These are phyloP conservation scores for Diaporthe capsici DNA, from an alignment of 2,329 filamentous ascomycete genomes.

Conservation along the genomic window DNA sequence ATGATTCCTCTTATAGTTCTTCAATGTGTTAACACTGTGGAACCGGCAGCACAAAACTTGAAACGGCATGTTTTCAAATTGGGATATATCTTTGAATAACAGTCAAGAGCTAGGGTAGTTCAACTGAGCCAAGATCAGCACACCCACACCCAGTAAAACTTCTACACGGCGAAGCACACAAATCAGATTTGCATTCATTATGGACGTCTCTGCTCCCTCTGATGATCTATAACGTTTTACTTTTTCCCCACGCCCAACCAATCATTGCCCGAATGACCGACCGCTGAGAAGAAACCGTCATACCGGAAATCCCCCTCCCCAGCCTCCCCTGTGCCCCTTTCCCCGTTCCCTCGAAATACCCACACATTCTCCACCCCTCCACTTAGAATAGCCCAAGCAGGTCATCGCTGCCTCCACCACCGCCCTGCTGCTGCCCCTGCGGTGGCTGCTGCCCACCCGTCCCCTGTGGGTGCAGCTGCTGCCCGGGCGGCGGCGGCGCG, in stretches of 20 bases:
- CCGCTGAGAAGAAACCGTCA: slow-evolving; percentile 19
- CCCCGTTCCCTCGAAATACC: not conserved
- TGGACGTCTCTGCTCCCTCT: slow-evolving; percentile 26
- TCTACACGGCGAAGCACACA: not conserved
- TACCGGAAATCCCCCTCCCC: not conserved
- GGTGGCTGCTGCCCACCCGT: slow-evolving; percentile 54
- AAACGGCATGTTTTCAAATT: no score
- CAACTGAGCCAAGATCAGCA: no score
- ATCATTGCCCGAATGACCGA: slow-evolving; percentile 25
- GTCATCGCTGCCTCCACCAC: slow-evolving; percentile 69
- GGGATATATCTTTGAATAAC: no score
- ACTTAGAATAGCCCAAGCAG: slow-evolving; percentile 69
- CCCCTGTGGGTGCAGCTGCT: slow-evolving; percentile 64
- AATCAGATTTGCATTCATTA: slow-evolving; percentile 12
- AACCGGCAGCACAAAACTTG: no score
- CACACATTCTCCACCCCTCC: not conserved
- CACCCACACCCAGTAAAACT: no score
- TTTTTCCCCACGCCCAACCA: not conserved
- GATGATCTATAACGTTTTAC: slow-evolving; percentile 31
- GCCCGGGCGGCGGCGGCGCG: slow-evolving; percentile 75
- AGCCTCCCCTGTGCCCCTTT: not conserved
- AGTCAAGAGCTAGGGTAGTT: no score
- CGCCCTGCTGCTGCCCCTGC: slow-evolving; percentile 57
- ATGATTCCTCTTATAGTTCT: no score
- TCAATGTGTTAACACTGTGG: no score